These are phyloP conservation scores for Zostera marina DNA, from an alignment of 116 monocot species.

Conservation along the genomic window DNA sequence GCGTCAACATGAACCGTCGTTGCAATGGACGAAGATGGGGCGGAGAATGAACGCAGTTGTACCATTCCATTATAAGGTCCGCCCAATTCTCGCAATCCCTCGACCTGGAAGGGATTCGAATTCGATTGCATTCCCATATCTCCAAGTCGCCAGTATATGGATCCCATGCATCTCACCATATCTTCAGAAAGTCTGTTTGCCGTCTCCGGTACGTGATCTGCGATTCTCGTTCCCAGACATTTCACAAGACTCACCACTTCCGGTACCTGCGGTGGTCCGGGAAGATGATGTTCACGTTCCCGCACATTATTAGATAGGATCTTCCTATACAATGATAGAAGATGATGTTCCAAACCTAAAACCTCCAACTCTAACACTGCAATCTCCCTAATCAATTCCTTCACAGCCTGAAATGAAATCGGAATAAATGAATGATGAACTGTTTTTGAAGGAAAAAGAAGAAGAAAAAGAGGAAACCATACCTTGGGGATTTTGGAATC, in stretches of 20 bases:
- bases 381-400: conserved; percentile 73
- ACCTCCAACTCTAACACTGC: conserved; percentile 72
- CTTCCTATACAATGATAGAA: conserved; percentile 69
- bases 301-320: conserved; percentile 42
- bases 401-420: conserved; percentile 27
- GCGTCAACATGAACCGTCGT: conserved; percentile 33
- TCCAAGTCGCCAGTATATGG: conserved; percentile 57
- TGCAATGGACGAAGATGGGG: conserved; percentile 14
- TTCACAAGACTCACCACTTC: conserved; percentile 80
- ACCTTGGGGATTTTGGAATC: conserved; percentile 48
- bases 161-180: conserved; percentile 67
- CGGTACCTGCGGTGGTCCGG: too few species aligned
- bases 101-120: conserved; percentile 68
- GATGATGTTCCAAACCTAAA: conserved; percentile 66
- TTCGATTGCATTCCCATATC: too few species aligned
- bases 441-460: not conserved
- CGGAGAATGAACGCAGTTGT: conserved; percentile 55
- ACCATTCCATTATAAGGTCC: conserved; percentile 89
- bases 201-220: conserved; percentile 75
- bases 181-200: conserved; percentile 77
- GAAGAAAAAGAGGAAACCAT: not conserved
- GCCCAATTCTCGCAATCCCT: conserved; percentile 77
- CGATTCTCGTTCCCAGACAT: conserved; percentile 56
- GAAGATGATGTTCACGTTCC: too few species aligned
- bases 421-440: too few species aligned